phyloP scores from a whole-genome alignment of 352 stramenopile genomes.

The Phytophthora sp. region DNA sequence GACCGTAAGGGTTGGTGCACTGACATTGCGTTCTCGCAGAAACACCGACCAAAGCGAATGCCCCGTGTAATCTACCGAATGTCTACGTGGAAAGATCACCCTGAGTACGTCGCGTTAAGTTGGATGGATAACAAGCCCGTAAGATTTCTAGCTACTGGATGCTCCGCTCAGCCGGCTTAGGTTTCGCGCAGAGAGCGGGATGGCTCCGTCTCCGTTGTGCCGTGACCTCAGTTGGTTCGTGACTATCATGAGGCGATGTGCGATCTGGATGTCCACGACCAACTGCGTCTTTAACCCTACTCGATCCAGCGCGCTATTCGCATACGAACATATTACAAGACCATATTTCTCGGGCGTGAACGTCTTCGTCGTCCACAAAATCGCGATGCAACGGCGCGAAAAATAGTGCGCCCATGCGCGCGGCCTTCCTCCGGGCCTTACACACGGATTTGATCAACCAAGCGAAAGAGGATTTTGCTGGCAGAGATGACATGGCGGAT shows the following conservation, averaged over 20 bases:
- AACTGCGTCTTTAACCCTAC: too few relatives aligned
- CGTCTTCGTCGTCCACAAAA: constrained; percentile 1
- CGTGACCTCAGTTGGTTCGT: background rate
- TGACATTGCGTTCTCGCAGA: background rate
- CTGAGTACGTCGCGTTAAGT: background rate
- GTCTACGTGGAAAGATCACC: background rate
- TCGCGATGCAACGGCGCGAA: background rate
- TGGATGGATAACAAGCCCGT: background rate
- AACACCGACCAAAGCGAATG: background rate
- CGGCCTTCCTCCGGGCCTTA: background rate
- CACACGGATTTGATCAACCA: background rate
- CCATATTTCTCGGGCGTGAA: background rate
- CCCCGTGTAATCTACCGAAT: background rate
- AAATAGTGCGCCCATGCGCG: background rate
- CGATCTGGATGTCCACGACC: too few relatives aligned
- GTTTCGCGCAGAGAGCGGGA: background rate
- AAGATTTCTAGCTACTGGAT: background rate
- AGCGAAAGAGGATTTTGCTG: background rate
- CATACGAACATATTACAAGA: background rate
- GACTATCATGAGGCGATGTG: background rate
- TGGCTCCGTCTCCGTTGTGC: background rate
- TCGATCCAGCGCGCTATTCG: background rate
- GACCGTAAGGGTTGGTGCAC: background rate
- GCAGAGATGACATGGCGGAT: background rate
- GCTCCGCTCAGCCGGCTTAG: background rate